phyloP scores from a whole-genome alignment of 2,329 filamentous ascomycete genomes.

The Neophaeococcomyces aloes region DNA sequence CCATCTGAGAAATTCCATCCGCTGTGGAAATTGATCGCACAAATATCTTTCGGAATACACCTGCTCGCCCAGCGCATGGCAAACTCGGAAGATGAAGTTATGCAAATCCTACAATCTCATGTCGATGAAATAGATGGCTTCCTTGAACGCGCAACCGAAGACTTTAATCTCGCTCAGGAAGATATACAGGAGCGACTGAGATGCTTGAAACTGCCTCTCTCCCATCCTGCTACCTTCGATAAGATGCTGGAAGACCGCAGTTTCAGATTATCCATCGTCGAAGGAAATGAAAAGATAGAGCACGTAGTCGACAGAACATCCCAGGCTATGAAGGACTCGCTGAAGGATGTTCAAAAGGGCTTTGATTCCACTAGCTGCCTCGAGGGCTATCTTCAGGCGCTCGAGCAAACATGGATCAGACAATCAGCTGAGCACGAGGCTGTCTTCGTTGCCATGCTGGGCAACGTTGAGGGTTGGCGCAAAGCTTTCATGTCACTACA shows the following conservation, averaged over 20 bases:
- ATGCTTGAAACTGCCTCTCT: slow-evolving; percentile 70
- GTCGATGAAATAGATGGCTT: slow-evolving; percentile 93
- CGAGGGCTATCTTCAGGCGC: slow-evolving; percentile 59
- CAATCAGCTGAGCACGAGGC: slow-evolving; percentile 52
- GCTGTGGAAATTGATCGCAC: slow-evolving; percentile 77
- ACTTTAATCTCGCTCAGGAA: slow-evolving; percentile 64
- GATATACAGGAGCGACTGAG: slow-evolving; percentile 74
- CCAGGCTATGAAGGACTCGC: slow-evolving; percentile 61
- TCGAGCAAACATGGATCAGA: slow-evolving; percentile 52
- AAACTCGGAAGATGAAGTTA: slow-evolving; percentile 78
- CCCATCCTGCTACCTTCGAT: slow-evolving; percentile 73
- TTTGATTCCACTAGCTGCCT: slow-evolving; percentile 66
- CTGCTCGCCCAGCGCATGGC: slow-evolving; percentile 74
- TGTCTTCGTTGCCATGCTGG: slow-evolving; percentile 81
- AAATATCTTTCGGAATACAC: slow-evolving; percentile 90
- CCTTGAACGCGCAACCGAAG: slow-evolving; percentile 73
- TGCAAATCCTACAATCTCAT: slow-evolving; percentile 78
- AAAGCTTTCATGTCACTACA: slow-evolving; percentile 68
- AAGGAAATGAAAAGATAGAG: slow-evolving; percentile 84
- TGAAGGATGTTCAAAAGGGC: slow-evolving; percentile 70
- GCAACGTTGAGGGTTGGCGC: slow-evolving; percentile 84
- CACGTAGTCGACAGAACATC: slow-evolving; percentile 75
- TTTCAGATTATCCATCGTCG: slow-evolving; percentile 72
- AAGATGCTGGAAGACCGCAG: slow-evolving; percentile 73
- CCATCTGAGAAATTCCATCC: slow-evolving; percentile 72